Base-by-base conservation (phyloP, 768 basidiomycete genomes). In the Psilocybe subaeruginosa region DNA sequence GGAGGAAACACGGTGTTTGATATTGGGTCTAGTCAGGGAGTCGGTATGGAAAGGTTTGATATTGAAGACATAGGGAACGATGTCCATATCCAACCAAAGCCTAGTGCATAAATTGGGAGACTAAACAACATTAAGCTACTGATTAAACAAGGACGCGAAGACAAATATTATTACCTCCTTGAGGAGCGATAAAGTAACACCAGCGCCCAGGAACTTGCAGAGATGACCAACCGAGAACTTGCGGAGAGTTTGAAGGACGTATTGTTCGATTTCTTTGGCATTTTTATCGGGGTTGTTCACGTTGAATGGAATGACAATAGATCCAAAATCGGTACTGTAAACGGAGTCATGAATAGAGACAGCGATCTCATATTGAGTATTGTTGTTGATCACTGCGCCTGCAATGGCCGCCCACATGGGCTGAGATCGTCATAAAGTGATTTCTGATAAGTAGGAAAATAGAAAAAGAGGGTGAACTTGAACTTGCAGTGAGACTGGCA, bases 361-460 rank as follows among this genome's bases (percentile, higher is more conserved):
- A 43, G 91, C 88, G 69, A 94, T 76, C 74, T 93, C 90, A 60
- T 82, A 86, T 58, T 82, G 76, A 54, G 81, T 82, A 58, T 82
- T 84, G 69, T 85, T 84, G 69, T 86, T 81, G 70, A 87, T 71
- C 51, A 85, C 71, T 23, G 76, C 77, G 43, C 90, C 90, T 3
- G 91, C 88, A 53, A 93, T 80, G 68, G 90, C 92, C 62, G 88
- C 90, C 91, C 92, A 94, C 92, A 94, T 92, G 19, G 92, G 90
- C 92, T 93, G 70, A 57, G 14, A 66, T 56, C 59, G 56, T 23
- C 23, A 67, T 64, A 54, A 70, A 59, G 33, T 43, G 5, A 43
- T 11, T 43, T 12, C 14, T 43, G 63, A 62, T 56, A 51, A 51
- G 64, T 71, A 68, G 51, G 55, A 64, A 41, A 47, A 31, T 30